Percentiles rank a stretch among this genome's conserved stretches.
phyloP scores from a whole-genome alignment of 1,139 yeast genomes.

The Scheffersomyces stambukii region DNA sequence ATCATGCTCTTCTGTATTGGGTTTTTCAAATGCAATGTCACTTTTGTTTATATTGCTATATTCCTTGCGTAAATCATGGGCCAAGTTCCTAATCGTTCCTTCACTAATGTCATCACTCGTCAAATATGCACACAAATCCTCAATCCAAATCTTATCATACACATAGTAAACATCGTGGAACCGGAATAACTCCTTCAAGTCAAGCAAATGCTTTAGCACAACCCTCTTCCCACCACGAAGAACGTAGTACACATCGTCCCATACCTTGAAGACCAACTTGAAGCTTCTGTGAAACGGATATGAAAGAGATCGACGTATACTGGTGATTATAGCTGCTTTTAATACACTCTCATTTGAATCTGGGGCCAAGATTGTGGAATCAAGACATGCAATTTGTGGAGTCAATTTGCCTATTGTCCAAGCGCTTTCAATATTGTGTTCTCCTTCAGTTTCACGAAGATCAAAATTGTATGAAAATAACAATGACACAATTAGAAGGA shows the following conservation, averaged over 20 bases:
- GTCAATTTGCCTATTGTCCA: conserved; percentile 88
- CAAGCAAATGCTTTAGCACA: conserved; percentile 56
- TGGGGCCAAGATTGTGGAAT: conserved; percentile 43
- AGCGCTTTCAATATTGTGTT: conserved; percentile 79
- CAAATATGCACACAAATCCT: conserved; percentile 79
- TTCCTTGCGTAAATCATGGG: conserved; percentile 56
- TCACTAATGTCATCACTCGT: conserved; percentile 53
- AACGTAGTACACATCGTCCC: conserved; percentile 71
- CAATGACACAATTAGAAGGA: conserved; percentile 59
- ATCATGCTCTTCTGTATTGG: conserved; percentile 16
- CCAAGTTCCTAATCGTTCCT: conserved; percentile 51
- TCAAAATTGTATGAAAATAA: conserved; percentile 77
- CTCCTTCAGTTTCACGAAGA: conserved; percentile 69
- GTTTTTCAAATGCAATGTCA: conserved; percentile 39
- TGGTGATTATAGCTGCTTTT: conserved; percentile 52
- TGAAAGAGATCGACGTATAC: conserved; percentile 67
- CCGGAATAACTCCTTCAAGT: conserved; percentile 69
- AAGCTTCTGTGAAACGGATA: conserved; percentile 79
- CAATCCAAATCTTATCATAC: conserved; percentile 74
- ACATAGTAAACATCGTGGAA: conserved; percentile 85
- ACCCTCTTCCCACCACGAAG: conserved; percentile 68
- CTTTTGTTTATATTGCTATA: conserved; percentile 18
- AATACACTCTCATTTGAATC: conserved; percentile 24
- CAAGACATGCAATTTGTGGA: conserved; percentile 75
- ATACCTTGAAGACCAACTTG: conserved; percentile 53